Conservation (phyloP, 331 rosid species). For the Malus hybrid region DNA sequence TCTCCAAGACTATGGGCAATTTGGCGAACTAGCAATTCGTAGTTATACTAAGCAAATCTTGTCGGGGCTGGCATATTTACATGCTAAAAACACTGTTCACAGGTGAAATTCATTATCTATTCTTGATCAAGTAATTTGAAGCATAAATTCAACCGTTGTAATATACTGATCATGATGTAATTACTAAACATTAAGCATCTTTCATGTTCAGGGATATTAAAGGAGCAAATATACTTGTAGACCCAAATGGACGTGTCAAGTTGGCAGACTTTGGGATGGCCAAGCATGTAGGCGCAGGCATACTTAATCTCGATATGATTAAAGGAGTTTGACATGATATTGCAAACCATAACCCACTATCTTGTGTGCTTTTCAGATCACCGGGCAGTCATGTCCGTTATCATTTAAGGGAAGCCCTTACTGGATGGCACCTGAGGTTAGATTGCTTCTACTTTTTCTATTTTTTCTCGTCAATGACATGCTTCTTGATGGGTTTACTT, state of each 20-base stretch:
- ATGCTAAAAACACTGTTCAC: constrained; percentile 86
- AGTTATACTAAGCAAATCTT: constrained; percentile 90
- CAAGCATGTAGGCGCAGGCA: constrained; percentile 75
- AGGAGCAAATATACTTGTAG: constrained; percentile 98
- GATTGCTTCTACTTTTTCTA: constrained; percentile 4
- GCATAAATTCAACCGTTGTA: not conserved
- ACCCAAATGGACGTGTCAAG: constrained; percentile 89
- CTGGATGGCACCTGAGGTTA: constrained; percentile 99
- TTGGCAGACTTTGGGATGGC: constrained; percentile 99
- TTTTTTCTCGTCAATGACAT: constrained; percentile 5
- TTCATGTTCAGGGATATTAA: constrained; percentile 71
- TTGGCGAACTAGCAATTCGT: constrained; percentile 85
- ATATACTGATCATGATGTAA: not conserved
- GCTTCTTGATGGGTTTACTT: constrained; percentile 19
- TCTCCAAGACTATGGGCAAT: constrained; percentile 86
- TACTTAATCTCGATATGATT: not conserved
- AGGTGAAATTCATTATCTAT: constrained; percentile 44
- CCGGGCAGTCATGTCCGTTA: constrained; percentile 83
- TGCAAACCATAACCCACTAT: not conserved
- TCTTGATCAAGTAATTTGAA: constrained; percentile 18
- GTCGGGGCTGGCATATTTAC: constrained; percentile 95
- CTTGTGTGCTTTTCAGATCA: constrained; percentile 49
- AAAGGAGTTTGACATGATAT: not conserved
- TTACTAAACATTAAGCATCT: not conserved
- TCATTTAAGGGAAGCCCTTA: constrained; percentile 98